Conservation (phyloP, 1,139 yeast genomes). For the Eremothecium coryli region DNA sequence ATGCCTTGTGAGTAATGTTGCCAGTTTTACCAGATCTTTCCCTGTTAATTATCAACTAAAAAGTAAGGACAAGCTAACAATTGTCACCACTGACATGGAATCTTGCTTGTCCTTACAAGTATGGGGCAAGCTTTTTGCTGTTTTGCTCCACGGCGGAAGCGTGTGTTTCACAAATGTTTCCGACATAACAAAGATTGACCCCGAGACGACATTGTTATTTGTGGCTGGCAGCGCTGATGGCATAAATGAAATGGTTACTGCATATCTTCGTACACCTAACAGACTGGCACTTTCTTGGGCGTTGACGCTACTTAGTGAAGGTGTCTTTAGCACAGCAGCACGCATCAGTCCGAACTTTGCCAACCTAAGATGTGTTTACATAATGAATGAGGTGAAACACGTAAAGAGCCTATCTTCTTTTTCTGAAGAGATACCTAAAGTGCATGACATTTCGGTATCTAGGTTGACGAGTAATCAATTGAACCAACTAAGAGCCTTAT, state of each 20-base stretch:
- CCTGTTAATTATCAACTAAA: conserved; percentile 40
- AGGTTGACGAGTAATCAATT: conserved; percentile 21
- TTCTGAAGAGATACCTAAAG: conserved; percentile 13
- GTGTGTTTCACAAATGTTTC: conserved; percentile 16
- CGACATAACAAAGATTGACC: conserved; percentile 4
- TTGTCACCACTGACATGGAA: conserved; percentile 27
- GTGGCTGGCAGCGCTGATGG: conserved; percentile 9
- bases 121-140: conserved; percentile 30
- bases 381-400: conserved; percentile 24
- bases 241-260: conserved; percentile 4
- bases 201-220: conserved; percentile 19
- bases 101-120: conserved; percentile 20
- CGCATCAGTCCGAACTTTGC: conserved; percentile 15
- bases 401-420: conserved; percentile 15
- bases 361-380: conserved; percentile 36
- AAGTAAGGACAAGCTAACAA: conserved; percentile 36
- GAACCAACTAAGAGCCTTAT: conserved; percentile 39
- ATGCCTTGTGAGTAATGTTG: conserved; percentile 54
- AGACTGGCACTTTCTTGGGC: conserved; percentile 25
- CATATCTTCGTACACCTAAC: conserved; percentile 5
- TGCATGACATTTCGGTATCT: conserved; percentile 5
- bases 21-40: conserved; percentile 51
- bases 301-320: conserved; percentile 33
- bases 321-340: conserved; percentile 34
- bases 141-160: conserved; percentile 32